Base-by-base conservation (phyloP, 2,329 filamentous ascomycete species). In the Pyrenochaeta sp. region DNA sequence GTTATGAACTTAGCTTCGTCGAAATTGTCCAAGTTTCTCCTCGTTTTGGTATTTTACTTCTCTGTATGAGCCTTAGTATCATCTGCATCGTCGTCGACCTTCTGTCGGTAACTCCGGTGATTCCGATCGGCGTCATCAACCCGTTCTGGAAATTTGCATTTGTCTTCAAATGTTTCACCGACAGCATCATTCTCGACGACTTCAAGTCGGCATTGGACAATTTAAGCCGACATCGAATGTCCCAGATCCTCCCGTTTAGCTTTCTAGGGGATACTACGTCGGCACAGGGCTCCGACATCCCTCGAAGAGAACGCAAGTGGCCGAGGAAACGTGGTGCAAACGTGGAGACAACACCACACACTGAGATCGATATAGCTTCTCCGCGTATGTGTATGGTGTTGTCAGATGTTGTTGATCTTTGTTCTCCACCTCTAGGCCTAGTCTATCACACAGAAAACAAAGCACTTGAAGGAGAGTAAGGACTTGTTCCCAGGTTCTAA, bases 161-260 rank as follows among this genome's bases (percentile, higher is more conserved):
- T 40, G 79, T 86, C 31, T 86, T 86, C 77, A 87, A 87, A 71
- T 87, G 85, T 54, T 78, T 87, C 40, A 86, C 84, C 30, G 85
- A 87, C 63, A 84, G 81, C 0, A 83, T 87, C 51, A 80, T 87
- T 49, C 81, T 88, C 3, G 85, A 87, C 64, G 85, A 88, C 63
- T 88, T 88, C 79, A 87, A 87, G 64, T 85, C 85, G 0, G 77
- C 76, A 1, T 63, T 79, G 23, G 77, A 79, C 32, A 17, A 14
- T 50, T 29, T 46, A 11, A 33, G 31, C 29, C 43, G 35, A 12
- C 31, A 36, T 46, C 27, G 43, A 36, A 46, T 15, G 27, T 17
- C 29, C 31, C 43, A 46, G 2, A 46, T 46, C 43, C 43, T 46
- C 31, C 43, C 43, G 5, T 36, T 46, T 1, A 46, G 43, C 17